Base-by-base conservation (phyloP, 2,329 filamentous ascomycete species). In the Cyphellophora attinorum region DNA sequence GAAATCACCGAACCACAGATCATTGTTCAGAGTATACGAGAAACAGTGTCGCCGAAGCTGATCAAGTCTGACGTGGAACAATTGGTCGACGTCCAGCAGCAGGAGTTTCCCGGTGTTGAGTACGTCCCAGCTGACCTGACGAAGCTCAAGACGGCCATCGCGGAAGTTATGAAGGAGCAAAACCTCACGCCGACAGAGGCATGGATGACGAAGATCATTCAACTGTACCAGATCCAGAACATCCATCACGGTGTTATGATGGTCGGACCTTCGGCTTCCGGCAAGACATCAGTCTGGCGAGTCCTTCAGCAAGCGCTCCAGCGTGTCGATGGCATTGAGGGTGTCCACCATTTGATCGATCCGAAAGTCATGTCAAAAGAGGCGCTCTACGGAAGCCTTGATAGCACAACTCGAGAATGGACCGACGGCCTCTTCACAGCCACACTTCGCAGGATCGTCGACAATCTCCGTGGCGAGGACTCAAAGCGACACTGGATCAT, bases 321-420 rank as follows among this genome's bases (percentile, higher is more conserved):
- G 51, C 78, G 82, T 51, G 84, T 93, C 11, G 91, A 98, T 57
- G 80, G 81, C 15, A 72, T 93, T 5, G 93, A 99, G 59, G 91
- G 93, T 19, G 85, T 98, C 29, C 94, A 79, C 47, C 91, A 99
- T 54, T 84, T 98, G 37, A 98, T 99, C 49, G 91, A 99, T 59
- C 93, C 89, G 27, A 99, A 99, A 65, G 93, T 98, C 59, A 98
- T 99, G 91, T 94, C 88, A 34, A 99, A 99, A 62, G 91, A 99
- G 62, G 84, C 85, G 15, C 68, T 99, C 3, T 99, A 98, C 53
- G 91, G 91, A 54, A 95, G 79, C 50, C 72, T 99, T 31, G 91
- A 99, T 58, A 88, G 85, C 39, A 99, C 91, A 2, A 99, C 91
- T 2, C 79, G 91, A 51, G 91, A 99, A 60, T 99, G 91, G 91